Evolutionary conservation across 148 eudicot genomes (phyloP), one percentile per base, ranked within the genome.

Genomic region (Nepenthes gracilis): DNA sequence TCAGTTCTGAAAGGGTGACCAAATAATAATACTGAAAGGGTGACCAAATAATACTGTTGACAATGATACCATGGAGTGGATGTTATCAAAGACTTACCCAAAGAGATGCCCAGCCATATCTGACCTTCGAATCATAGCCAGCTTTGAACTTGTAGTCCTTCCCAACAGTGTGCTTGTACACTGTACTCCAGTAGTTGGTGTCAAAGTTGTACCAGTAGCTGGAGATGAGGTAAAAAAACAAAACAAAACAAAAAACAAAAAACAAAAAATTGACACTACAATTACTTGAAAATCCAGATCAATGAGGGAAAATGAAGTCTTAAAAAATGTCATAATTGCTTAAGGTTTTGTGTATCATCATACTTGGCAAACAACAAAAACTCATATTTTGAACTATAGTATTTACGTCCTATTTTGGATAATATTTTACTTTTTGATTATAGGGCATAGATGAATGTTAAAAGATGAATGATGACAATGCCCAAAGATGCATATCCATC

Each of bases 21-120:
- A 0, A 23, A 23, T 23, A 23, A 23, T 40, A 40, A 40, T 40
- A 40, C 6, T 40, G 45, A 40, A 40, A 23, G 4, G 45, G 45
- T 40, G 45, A 40, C 45, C 8, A 40, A 3, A 8, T 3, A 4
- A 40, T 40, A 8, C 4, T 40, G 8, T 40, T 4, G 45, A 4
- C 45, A 40, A 40, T 3, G 45, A 4, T 8, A 40, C 45, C 5
- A 56, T 55, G 11, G n/a, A 43, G 36, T 23, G 36, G 43, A 43
- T 14, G 35, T 12, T 36, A 60, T 55, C 34, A 60, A 54, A 58
- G 49, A 72, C 83, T 72, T 77, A 88, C 98, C 98, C 96, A 92
- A 58, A 92, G 86, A 69, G 96, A 92, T 53, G 98, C 96, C 96
- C 98, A 88, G 12, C 98, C 94, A 64, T 88, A 84, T 70, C 85